A percentile compares a stretch with the other conserved stretches of the same genome.
Evolutionary conservation across 202 grass and related monocot species (phyloP).

Genomic region (Brachypodium distachyon): DNA sequence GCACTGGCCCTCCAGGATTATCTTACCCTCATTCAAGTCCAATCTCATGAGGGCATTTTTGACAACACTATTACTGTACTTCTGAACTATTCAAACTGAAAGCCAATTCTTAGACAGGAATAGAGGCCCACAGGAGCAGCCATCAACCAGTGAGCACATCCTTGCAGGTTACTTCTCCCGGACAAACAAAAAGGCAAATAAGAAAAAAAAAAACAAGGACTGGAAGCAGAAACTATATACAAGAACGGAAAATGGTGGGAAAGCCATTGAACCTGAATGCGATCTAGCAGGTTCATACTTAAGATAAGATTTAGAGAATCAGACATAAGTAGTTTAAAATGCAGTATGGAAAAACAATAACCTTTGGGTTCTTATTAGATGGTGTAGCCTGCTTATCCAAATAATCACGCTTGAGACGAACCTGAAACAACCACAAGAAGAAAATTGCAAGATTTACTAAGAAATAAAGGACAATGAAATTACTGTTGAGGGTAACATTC

Average conservation of each 20-base stretch:
- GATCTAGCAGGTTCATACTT: neutral
- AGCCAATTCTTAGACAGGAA: too few relatives aligned
- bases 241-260: neutral
- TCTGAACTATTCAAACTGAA: too few relatives aligned
- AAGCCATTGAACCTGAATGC: neutral
- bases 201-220: neutral
- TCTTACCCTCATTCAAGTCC: too few relatives aligned
- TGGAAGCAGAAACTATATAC: neutral
- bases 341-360: conserved; percentile 12
- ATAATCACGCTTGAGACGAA: conserved; percentile 89
- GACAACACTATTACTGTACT: too few relatives aligned
- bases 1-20: too few relatives aligned
- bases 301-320: neutral
- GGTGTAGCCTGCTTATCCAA: conserved; percentile 57
- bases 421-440: conserved; percentile 38
- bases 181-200: neutral
- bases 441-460: conserved; percentile 18
- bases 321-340: neutral
- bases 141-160: neutral
- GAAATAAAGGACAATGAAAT: conserved; percentile 10
- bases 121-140: too few relatives aligned
- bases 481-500: neutral
- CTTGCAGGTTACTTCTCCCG: neutral
- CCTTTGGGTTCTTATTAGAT: conserved; percentile 54
- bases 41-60: too few relatives aligned